A percentile compares a stretch with the other conserved stretches of the same genome.
Conservation (phyloP, 768 basidiomycete species). For the Tulasnella sp. region DNA sequence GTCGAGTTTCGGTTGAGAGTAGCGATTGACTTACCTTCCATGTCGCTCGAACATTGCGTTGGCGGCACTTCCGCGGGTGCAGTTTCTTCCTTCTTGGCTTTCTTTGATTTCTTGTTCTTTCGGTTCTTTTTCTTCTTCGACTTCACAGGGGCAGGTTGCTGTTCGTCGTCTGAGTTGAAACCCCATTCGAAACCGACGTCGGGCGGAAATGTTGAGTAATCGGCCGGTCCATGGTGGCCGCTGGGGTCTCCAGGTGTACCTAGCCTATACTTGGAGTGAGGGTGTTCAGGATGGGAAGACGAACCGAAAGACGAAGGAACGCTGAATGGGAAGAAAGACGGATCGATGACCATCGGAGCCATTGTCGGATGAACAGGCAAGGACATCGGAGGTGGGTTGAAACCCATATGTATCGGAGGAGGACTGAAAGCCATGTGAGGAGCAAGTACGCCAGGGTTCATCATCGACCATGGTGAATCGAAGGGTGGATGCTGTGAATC, state of each 20-base stretch:
- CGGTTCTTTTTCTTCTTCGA: neutral
- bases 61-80: neutral
- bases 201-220: neutral
- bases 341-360: neutral
- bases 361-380: neutral
- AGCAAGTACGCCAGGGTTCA: neutral
- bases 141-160: neutral
- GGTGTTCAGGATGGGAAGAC: neutral
- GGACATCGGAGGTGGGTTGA: neutral
- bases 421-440: neutral
- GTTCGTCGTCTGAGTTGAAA: neutral
- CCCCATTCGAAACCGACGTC: neutral
- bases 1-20: neutral
- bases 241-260: neutral
- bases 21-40: neutral
- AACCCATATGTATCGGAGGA: neutral
- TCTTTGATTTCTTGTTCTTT: neutral
- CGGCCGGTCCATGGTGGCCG: neutral
- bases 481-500: neutral
- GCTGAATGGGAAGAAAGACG: neutral
- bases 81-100: neutral
- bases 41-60: neutral
- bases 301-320: neutral
- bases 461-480: neutral
- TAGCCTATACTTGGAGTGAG: neutral